Conservation (phyloP, 164 flowering plant species). For the Aristolochia californica region DNA sequence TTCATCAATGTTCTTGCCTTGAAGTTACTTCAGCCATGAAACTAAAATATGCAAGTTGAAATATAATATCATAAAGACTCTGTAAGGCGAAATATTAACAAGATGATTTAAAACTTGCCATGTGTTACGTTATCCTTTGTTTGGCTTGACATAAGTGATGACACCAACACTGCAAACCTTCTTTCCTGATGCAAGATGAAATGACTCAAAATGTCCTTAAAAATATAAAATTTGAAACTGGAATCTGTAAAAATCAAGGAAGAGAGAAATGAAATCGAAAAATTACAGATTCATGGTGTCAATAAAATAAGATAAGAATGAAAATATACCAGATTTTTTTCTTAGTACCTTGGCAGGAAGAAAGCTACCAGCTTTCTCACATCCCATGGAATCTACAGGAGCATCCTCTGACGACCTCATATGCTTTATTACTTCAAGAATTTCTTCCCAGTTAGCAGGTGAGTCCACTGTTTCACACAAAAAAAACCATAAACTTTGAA, state of each 20-base stretch:
- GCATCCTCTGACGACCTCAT: slow-evolving; percentile 91
- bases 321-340: neutral
- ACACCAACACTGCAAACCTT: slow-evolving; percentile 78
- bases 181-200: slow-evolving; percentile 52
- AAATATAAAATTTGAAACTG: neutral
- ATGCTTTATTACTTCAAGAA: slow-evolving; percentile 68
- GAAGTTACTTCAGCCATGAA: neutral
- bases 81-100: no score
- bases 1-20: neutral
- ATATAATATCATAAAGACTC: neutral
- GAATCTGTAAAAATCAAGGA: neutral
- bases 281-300: neutral
- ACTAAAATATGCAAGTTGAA: neutral
- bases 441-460: slow-evolving; percentile 81
- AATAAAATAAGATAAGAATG: neutral
- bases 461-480: slow-evolving; percentile 25
- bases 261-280: neutral
- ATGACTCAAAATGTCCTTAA: neutral
- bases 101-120: slow-evolving; percentile 70
- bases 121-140: slow-evolving; percentile 89
- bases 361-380: slow-evolving; percentile 85
- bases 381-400: slow-evolving; percentile 94
- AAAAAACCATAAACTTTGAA: neutral
- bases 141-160: slow-evolving; percentile 96
- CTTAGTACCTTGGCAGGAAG: slow-evolving; percentile 82